Evolutionary conservation across 2,329 filamentous ascomycete genomes (phyloP).

Genomic region (Fusarium chlamydosporum): DNA sequence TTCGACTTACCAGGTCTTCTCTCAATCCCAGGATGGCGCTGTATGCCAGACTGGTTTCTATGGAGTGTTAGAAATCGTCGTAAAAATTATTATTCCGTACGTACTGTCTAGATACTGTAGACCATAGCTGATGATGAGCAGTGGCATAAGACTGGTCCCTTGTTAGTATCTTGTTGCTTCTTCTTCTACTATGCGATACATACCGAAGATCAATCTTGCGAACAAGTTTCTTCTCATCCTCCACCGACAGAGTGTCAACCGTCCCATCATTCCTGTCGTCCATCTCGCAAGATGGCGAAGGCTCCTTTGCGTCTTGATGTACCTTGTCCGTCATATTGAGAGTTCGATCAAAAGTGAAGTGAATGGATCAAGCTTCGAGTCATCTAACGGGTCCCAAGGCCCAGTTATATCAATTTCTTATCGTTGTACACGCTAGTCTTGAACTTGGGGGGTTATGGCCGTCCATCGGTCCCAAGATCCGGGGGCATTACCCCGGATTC

Average conservation of each 20-base stretch:
- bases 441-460: conserved; percentile 3
- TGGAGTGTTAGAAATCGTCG: background rate
- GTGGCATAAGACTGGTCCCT: conserved; percentile 4
- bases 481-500: conserved; percentile 26
- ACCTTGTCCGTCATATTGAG: background rate
- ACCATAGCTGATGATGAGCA: conserved; percentile 23
- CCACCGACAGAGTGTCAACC: conserved; percentile 11
- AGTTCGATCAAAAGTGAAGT: background rate
- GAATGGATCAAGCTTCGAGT: background rate
- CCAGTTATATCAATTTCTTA: conserved; percentile 26
- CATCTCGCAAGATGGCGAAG: background rate
- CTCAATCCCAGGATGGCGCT: conserved; percentile 18
- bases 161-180: background rate
- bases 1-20: conserved; percentile 3
- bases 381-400: background rate
- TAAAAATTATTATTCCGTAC: background rate
- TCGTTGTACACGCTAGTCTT: conserved; percentile 11
- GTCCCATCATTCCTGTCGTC: background rate
- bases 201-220: conserved; percentile 26
- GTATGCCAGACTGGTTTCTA: conserved; percentile 27
- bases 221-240: conserved; percentile 22
- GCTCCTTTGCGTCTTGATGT: conserved; percentile 14
- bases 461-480: conserved; percentile 8
- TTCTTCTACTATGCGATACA: rapidly evolving
- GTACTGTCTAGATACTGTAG: conserved; percentile 23